These are phyloP conservation scores for Phalaenopsis aphrodite DNA, from an alignment of 106 monocot genomes.

Conservation along the genomic window DNA sequence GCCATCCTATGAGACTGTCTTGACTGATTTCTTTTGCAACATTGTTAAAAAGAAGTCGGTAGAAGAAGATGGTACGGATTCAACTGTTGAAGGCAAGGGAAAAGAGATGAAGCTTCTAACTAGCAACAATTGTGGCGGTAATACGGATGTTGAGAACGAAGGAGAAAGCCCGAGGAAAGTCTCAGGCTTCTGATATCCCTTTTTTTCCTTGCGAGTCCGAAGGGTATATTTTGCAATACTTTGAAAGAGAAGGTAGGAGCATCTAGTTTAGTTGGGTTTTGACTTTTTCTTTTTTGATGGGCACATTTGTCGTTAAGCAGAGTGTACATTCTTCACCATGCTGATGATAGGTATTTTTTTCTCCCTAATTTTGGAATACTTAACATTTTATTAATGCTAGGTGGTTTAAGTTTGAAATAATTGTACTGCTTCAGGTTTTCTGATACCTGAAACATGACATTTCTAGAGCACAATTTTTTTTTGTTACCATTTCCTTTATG, in stretches of 20 bases:
- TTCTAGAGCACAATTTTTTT: neutral
- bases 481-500: neutral
- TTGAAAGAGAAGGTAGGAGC: constrained; percentile 4
- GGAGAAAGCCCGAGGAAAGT: neutral
- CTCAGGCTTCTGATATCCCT: neutral
- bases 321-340: constrained; percentile 11
- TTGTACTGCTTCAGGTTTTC: neutral
- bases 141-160: neutral
- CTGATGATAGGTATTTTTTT: constrained; percentile 8
- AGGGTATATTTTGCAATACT: constrained; percentile 1
- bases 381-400: neutral
- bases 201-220: neutral
- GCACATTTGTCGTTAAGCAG: constrained; percentile 2
- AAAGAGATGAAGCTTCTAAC: constrained; percentile 1
- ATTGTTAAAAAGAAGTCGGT: constrained; percentile 20
- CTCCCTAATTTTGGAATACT: neutral
- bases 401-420: neutral
- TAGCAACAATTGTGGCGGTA: neutral
- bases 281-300: neutral
- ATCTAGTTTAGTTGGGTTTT: neutral
- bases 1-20: constrained; percentile 40
- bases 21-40: constrained; percentile 46
- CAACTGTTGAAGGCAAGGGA: neutral
- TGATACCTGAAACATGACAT: neutral
- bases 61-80: neutral